Evolutionary conservation across 345 rosid genomes (phyloP), one percentile per base, ranked within the genome.

Genomic region (Eucalyptus leucophloia): DNA sequence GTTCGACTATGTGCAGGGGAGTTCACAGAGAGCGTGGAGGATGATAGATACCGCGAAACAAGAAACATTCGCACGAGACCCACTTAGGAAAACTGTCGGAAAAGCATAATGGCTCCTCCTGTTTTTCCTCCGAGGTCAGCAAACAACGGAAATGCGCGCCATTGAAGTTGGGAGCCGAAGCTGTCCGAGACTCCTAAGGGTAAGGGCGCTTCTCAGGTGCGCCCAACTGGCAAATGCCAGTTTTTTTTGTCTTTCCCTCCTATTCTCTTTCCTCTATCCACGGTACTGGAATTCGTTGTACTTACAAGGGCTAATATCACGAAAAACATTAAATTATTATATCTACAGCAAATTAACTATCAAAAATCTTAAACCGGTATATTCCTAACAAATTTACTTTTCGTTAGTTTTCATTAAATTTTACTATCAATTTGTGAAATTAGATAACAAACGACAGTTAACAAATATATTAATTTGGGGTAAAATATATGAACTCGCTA

Each of bases 321-420:
- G 3, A 58, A 58, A 24, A 58, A 24, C 3, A 10, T 12, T 2
- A 19, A 58, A 24, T 5, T 11, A 0, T 2, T 58, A 5, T 12
- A 58, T 0, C 14, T 11, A 0, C 3, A 5, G 7, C 0, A 26
- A 58, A 58, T 58, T 58, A 53, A 53, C 9, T 7, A 53, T 0
- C 0, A 53, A 58, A 58, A 58, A 58, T 58, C 3, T 2, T 12
- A 58, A 58, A 58, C 3, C 7, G 7, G 2, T 10, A 11, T 28
- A 26, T 1, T 11, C 3, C 1, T 11, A 5, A 24, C 1, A 58
- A 58, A 9, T 58, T 58, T 58, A 26, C 0, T 12, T 1, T 58
- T 5, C 6, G 0, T 58, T 58, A 58, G 1, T 58, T 58, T 58
- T 2, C 2, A 0, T 53, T 58, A 58, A 58, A 58, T 58, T 58